phyloP scores from a whole-genome alignment of 2,329 filamentous ascomycete genomes.

The Sphaerulina musiva region DNA sequence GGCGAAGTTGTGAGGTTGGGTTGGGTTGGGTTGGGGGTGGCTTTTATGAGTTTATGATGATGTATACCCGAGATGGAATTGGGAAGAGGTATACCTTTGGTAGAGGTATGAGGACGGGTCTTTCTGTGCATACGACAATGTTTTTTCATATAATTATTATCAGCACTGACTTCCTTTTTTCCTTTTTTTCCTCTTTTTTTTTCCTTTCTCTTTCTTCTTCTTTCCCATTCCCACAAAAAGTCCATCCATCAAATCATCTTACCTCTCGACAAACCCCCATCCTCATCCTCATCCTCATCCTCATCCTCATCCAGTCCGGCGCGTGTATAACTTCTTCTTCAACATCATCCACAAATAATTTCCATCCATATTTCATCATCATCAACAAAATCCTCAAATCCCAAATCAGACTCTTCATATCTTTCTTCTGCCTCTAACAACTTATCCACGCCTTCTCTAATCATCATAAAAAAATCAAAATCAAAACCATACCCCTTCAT shows the following conservation, averaged over 20 bases:
- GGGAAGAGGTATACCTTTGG: too few species aligned
- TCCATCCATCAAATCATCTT: too few species aligned
- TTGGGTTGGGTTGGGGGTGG: not conserved
- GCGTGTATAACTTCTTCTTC: not conserved
- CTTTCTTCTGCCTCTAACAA: not conserved
- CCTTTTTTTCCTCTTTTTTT: not conserved
- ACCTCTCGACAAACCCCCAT: not conserved
- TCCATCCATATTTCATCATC: too few species aligned
- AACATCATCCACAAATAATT: not conserved
- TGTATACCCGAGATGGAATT: conserved; percentile 1
- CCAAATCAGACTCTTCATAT: not conserved
- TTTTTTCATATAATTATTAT: too few species aligned
- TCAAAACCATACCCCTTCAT: too few species aligned
- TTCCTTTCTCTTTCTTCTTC: not conserved
- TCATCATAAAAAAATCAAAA: too few species aligned
- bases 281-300: too few species aligned
- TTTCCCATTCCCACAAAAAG: not conserved
- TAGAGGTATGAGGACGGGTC: too few species aligned
- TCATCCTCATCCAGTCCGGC: too few species aligned
- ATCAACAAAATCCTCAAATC: not conserved
- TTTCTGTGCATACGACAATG: not conserved
- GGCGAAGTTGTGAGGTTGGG: conserved; percentile 6
- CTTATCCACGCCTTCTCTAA: not conserved
- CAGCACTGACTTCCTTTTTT: too few species aligned
- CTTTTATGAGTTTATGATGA: not conserved